These are phyloP conservation scores for Picochlorum costavermella DNA, from an alignment of 139 green algal genomes.

Conservation along the genomic window DNA sequence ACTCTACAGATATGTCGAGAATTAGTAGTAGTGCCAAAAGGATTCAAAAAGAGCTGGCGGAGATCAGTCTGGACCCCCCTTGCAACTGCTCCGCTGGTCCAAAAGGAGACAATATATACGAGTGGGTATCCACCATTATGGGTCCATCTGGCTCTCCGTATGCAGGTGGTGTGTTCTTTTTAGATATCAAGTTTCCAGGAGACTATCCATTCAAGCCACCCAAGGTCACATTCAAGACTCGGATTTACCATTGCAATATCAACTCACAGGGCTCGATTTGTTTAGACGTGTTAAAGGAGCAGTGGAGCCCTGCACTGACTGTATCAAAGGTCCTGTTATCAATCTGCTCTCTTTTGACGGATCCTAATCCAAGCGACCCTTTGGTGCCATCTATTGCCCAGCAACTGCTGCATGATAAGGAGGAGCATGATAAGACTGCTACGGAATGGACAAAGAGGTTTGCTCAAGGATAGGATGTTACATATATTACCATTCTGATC, in stretches of 20 bases:
- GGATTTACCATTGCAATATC: conserved; percentile 95
- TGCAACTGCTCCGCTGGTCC: conserved; percentile 88
- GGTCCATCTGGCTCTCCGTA: conserved; percentile 84
- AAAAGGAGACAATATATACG: conserved; percentile 97
- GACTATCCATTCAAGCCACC: conserved; percentile 96
- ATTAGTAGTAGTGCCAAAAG: conserved; percentile 42
- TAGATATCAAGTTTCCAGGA: conserved; percentile 88
- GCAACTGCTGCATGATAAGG: conserved; percentile 68
- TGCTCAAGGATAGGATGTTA: conserved; percentile 46
- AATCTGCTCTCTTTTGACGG: conserved; percentile 87
- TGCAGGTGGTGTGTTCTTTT: conserved; percentile 83
- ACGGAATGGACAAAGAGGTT: conserved; percentile 87
- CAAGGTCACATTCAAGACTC: conserved; percentile 81
- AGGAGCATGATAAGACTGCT: conserved; percentile 80
- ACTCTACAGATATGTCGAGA: conserved; percentile 15
- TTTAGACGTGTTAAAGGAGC: conserved; percentile 86
- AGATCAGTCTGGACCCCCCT: conserved; percentile 89
- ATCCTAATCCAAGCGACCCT: conserved; percentile 89
- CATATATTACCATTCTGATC: conserved; percentile 16
- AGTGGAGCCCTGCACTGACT: conserved; percentile 86
- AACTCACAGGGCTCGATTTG: conserved; percentile 80
- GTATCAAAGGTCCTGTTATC: conserved; percentile 82
- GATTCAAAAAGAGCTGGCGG: conserved; percentile 91
- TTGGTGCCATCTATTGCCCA: conserved; percentile 87
- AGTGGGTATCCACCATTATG: conserved; percentile 93